Conservation (phyloP, 2,329 filamentous ascomycete species). For the Arthrobotrys entomopaga region DNA sequence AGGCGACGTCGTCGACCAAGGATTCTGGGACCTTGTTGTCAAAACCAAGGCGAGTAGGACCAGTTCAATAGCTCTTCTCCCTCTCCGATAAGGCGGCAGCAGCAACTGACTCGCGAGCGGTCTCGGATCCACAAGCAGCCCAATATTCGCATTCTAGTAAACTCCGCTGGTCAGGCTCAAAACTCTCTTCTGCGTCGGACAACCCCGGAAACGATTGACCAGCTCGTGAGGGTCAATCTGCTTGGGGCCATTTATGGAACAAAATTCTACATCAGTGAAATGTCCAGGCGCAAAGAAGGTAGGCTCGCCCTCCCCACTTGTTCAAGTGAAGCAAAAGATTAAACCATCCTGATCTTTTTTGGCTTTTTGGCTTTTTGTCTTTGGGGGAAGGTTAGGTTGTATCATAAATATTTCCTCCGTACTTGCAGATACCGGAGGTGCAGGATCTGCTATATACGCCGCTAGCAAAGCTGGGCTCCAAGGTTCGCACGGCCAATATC, state of each 20-base stretch:
- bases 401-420: slow-evolving; percentile 86
- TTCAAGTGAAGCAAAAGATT: background rate
- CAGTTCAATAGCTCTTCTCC: slow-evolving; percentile 3
- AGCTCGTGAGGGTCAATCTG: slow-evolving; percentile 77
- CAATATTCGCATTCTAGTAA: slow-evolving; percentile 74
- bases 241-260: slow-evolving; percentile 73
- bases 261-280: slow-evolving; percentile 65
- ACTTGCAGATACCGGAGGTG: slow-evolving; percentile 74
- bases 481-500: slow-evolving; percentile 64
- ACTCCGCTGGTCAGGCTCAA: slow-evolving; percentile 71
- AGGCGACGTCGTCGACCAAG: slow-evolving; percentile 56
- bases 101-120: background rate
- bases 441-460: slow-evolving; percentile 77
- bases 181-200: slow-evolving; percentile 11
- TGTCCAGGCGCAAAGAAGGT: slow-evolving; percentile 63
- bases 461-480: slow-evolving; percentile 83
- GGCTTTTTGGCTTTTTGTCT: background rate
- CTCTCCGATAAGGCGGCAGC: background rate
- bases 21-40: slow-evolving; percentile 58
- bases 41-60: slow-evolving; percentile 55
- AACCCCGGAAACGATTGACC: slow-evolving; percentile 62
- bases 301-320: background rate
- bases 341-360: background rate
- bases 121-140: slow-evolving; percentile 24
- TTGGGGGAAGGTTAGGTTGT: slow-evolving; percentile 64